Conservation (phyloP, 257 asterid genomes). For the Fraxinus excelsior region DNA sequence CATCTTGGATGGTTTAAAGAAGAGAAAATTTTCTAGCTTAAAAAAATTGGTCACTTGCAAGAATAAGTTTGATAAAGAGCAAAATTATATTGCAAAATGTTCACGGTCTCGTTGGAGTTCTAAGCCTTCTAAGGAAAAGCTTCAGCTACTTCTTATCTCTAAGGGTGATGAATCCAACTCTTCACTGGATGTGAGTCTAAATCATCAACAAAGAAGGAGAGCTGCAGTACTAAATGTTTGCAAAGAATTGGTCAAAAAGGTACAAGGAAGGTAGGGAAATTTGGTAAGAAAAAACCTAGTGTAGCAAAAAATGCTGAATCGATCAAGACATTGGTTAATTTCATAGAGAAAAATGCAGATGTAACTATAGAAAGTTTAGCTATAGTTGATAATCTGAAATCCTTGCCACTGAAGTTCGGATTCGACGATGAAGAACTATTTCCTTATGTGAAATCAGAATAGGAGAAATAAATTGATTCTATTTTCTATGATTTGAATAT, state of each 20-base stretch:
- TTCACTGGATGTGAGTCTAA: slow-evolving; percentile 14
- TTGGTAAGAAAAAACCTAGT: slow-evolving; percentile 8
- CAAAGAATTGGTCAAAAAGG: not conserved
- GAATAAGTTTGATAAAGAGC: slow-evolving; percentile 4
- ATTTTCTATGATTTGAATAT: slow-evolving; percentile 55
- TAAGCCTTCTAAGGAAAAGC: slow-evolving; percentile 8
- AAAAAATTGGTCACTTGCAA: not conserved
- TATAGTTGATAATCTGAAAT: not conserved
- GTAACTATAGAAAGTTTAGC: slow-evolving; percentile 16
- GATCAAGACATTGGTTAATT: slow-evolving; percentile 36
- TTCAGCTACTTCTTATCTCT: not conserved
- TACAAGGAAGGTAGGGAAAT: not conserved
- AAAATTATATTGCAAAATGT: not conserved
- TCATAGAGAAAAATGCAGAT: slow-evolving; percentile 30
- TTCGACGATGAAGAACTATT: slow-evolving; percentile 54
- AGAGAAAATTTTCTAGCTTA: slow-evolving; percentile 10
- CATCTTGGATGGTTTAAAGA: not conserved
- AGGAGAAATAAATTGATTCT: slow-evolving; percentile 47
- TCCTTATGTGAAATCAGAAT: slow-evolving; percentile 44
- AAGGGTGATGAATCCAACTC: not conserved
- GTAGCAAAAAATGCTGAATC: slow-evolving; percentile 1
- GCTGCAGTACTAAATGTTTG: not conserved
- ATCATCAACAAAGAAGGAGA: not conserved
- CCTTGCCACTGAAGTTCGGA: slow-evolving; percentile 48
- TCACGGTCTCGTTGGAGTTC: slow-evolving; percentile 28